A percentile compares a stretch with the other conserved stretches of the same genome.
Conservation (phyloP, 2,329 filamentous ascomycete genomes). For the Sporothrix schenckii region DNA sequence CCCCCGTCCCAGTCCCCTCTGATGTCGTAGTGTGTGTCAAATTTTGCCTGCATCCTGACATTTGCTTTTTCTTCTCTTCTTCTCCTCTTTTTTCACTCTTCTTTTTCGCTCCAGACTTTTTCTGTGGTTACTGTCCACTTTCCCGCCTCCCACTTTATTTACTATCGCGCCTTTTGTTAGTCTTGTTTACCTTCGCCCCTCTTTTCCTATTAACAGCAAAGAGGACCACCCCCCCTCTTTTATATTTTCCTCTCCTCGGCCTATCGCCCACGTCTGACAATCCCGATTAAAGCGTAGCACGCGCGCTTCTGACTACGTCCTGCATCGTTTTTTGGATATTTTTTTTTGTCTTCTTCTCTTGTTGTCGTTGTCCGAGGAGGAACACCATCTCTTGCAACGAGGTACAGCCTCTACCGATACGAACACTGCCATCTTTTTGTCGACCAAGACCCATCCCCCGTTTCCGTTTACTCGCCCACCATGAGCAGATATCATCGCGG, state of each 20-base stretch:
- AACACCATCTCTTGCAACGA: neutral
- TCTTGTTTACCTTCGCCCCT: slow-evolving; percentile 24
- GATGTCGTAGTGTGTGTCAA: slow-evolving; percentile 26
- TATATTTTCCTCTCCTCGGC: neutral
- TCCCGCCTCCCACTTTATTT: slow-evolving; percentile 5
- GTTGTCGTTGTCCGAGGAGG: neutral
- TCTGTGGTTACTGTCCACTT: neutral
- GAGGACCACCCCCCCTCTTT: neutral
- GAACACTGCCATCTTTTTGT: neutral
- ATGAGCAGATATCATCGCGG: slow-evolving; percentile 36
- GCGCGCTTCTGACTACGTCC: neutral
- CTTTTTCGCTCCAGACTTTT: neutral
- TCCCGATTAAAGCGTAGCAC: slow-evolving; percentile 19
- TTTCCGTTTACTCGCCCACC: slow-evolving; percentile 1
- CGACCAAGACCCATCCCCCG: neutral
- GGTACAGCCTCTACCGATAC: slow-evolving; percentile 8
- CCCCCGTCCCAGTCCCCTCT: slow-evolving; percentile 6
- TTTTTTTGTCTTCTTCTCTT: neutral
- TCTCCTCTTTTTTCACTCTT: neutral
- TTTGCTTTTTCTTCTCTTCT: neutral
- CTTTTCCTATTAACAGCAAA: slow-evolving; percentile 6
- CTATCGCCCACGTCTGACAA: slow-evolving; percentile 13
- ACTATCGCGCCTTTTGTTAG: slow-evolving; percentile 6
- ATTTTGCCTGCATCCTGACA: slow-evolving; percentile 18
- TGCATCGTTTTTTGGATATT: neutral